Base-by-base conservation (phyloP, 495 filamentous ascomycete genomes). In the Aspergillus baeticus region DNA sequence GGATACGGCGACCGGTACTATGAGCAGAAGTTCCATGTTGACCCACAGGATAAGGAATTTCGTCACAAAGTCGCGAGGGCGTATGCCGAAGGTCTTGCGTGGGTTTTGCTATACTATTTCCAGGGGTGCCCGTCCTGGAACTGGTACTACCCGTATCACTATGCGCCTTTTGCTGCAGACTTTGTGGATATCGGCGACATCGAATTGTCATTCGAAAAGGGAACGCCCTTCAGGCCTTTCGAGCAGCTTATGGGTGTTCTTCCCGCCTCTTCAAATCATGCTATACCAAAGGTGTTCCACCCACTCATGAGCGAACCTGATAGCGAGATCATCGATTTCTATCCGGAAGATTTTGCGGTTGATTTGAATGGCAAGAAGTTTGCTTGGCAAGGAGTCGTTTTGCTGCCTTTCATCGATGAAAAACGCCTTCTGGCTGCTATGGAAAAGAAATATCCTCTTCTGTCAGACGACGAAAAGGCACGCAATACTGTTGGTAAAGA, bases 221-320 rank as follows among this genome's bases (percentile, higher is more conserved):
- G 94, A 11, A 85, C 76, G 18, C 87, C 91, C 2, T 97, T 97
- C 63, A 86, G 80, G 49, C 95, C 94, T 0, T 99, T 95, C 63
- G 94, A 99, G 74, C 94, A 99, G 75, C 80, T 99, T 44, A 99
- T 99, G 94, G 96, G 93, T 41, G 94, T 99, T 18, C 78, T 98
- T 54, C 94, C 94, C 2, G 92, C 95, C 13, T 88, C 89, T 3
- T 96, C 92, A 6, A 90, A 91, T 51, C 91, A 96, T 64, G 87
- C 93, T 34, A 88, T 99, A 48, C 94, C 94, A 0, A 78, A 87
- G 55, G 78, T 89, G 0, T 98, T 96, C 74, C 89, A 95, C 63
- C 73, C 81, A 35, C 76, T 99, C 15, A 99, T 99, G 94, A 88
- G 84, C 14, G 76, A 93, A 5, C 77, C 85, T 15, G 83, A 96